These are phyloP conservation scores for Talaromyces pinophilus DNA, from an alignment of 2,329 filamentous ascomycete genomes.

Conservation along the genomic window DNA sequence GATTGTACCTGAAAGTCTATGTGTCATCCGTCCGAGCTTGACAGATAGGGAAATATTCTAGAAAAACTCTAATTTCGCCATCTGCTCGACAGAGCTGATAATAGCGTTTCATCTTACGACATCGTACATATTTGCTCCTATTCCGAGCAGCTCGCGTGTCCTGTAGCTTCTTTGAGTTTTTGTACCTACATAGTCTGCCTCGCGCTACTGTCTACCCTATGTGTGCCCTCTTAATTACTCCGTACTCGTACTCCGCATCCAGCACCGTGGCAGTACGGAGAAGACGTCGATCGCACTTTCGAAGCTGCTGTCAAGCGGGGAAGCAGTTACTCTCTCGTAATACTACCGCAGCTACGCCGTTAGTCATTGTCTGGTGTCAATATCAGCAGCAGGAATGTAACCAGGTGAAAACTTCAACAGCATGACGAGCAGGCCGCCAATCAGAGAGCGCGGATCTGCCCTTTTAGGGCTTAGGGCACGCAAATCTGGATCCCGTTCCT, in stretches of 20 bases:
- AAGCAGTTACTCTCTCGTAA: background rate
- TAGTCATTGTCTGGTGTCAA: slow-evolving; percentile 10
- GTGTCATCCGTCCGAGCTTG: background rate
- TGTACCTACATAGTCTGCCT: background rate
- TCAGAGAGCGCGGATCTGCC: background rate
- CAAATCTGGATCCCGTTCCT: background rate
- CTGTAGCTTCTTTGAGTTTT: background rate
- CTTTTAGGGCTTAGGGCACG: slow-evolving; percentile 14
- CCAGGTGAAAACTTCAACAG: background rate
- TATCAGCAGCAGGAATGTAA: background rate
- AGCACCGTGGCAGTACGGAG: background rate
- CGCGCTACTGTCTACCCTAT: too few relatives aligned
- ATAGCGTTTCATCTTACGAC: background rate
- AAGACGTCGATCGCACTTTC: background rate
- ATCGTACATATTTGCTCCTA: background rate
- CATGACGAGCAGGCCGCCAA: background rate
- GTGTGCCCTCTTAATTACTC: background rate
- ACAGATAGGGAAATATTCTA: slow-evolving; percentile 15
- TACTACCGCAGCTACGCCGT: background rate
- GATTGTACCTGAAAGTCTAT: slow-evolving; percentile 1
- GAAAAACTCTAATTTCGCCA: slow-evolving; percentile 3
- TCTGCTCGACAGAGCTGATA: background rate
- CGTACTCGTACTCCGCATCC: background rate
- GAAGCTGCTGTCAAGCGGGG: background rate
- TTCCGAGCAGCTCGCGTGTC: background rate